Evolutionary conservation across 441 rosid species (phyloP).

Genomic region (California macrophylla): DNA sequence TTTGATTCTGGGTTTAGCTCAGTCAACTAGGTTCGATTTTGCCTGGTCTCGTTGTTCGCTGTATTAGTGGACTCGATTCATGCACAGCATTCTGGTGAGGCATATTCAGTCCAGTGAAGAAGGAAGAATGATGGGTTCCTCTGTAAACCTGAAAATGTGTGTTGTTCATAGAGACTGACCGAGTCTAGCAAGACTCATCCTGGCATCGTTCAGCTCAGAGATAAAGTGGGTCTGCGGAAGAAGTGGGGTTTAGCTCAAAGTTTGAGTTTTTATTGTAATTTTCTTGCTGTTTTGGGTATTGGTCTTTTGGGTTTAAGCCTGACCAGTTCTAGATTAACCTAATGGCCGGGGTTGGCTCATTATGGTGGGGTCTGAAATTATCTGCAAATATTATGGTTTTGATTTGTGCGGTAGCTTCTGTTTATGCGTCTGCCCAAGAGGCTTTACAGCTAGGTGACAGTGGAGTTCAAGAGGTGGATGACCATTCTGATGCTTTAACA

Average conservation of each 20-base stretch:
- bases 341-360: conserved; percentile 25
- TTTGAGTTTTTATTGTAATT: not conserved
- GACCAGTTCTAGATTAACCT: not conserved
- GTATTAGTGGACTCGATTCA: not conserved
- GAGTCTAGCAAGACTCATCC: not conserved
- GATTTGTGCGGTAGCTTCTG: conserved; percentile 23
- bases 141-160: not conserved
- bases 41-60: not conserved
- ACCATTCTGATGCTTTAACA: conserved; percentile 6
- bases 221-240: not conserved
- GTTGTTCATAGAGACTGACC: too few species aligned
- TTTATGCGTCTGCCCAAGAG: conserved; percentile 15
- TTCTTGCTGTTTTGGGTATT: not conserved
- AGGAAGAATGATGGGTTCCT: not conserved
- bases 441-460: not conserved
- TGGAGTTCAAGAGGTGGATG: conserved; percentile 13
- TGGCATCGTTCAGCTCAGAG: not conserved
- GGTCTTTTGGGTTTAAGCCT: not conserved
- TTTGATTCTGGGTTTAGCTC: not conserved
- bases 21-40: not conserved
- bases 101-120: not conserved
- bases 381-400: conserved; percentile 18
- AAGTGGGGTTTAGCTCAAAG: not conserved
- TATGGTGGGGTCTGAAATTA: conserved; percentile 24
- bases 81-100: not conserved